Conservation (phyloP, 148 eudicot species). For the Heliosperma pusillum region DNA sequence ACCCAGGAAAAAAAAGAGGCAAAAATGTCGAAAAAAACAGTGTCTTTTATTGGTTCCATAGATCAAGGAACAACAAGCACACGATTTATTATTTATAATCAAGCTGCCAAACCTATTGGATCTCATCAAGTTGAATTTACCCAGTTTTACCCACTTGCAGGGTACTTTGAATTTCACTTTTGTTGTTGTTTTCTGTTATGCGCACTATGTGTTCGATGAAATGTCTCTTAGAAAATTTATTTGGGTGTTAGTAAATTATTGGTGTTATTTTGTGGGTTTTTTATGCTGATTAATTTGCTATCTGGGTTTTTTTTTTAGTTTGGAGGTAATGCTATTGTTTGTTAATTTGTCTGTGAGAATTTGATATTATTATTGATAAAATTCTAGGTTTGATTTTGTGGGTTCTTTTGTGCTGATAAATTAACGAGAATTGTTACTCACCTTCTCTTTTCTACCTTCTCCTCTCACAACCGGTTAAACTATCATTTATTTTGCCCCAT, state of each 20-base stretch:
- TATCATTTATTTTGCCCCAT: too few relatives aligned
- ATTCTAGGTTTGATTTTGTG: constrained; percentile 19
- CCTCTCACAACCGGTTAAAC: too few relatives aligned
- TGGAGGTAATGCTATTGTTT: too few relatives aligned
- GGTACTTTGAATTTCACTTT: constrained; percentile 38
- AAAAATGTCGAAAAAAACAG: constrained; percentile 44
- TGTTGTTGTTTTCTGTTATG: not conserved
- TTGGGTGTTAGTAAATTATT: not conserved
- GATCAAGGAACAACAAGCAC: constrained; percentile 99
- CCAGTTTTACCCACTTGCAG: constrained; percentile 89
- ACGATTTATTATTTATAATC: constrained; percentile 80
- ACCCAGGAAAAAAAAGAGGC: not conserved
- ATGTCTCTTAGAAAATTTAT: constrained; percentile 10
- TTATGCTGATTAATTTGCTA: not conserved
- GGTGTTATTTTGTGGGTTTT: constrained; percentile 22
- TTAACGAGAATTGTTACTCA: too few relatives aligned
- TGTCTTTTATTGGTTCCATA: constrained; percentile 63
- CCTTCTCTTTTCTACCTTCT: too few relatives aligned
- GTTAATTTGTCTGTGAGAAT: not conserved
- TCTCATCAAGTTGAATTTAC: constrained; percentile 98
- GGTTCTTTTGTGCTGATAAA: constrained; percentile 10
- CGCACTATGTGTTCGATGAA: constrained; percentile 15
- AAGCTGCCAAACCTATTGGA: constrained; percentile 47
- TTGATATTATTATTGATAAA: not conserved
- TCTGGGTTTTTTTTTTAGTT: too few relatives aligned